Base-by-base conservation (phyloP, 345 rosid species). In the Eucalyptus sp. region DNA sequence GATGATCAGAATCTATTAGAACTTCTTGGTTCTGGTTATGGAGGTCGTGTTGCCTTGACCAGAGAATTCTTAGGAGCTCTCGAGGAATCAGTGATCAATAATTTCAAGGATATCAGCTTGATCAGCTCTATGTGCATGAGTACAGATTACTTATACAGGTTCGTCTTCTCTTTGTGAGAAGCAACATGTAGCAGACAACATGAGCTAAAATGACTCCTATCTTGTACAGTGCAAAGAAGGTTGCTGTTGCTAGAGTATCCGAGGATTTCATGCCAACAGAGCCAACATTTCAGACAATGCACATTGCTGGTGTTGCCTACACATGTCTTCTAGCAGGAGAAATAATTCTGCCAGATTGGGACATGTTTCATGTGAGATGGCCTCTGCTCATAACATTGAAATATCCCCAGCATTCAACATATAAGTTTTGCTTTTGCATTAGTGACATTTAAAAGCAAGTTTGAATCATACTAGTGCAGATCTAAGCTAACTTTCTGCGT, bases 211-310 rank as follows among this genome's bases (percentile, higher is more conserved):
- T 41, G 83, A 76, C 83, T 76, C 83, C 48, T 20, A 18, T 71
- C 27, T 37, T 37, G 46, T 37, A 71, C 94, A 96, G 95, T 88
- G 92, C 94, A 33, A 94, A 90, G 87, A 89, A 27, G 86, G 93
- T 94, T 64, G 93, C 94, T 2, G 93, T 91, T 18, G 94, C 93
- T 44, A 96, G 98, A 88, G 95, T 95, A 88, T 93, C 96, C 1
- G 96, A 95, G 50, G 96, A 95, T 92, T 95, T 94, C 91, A 93
- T 92, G 95, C 97, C 97, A 41, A 91, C 93, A 89, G 93, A 93
- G 84, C 95, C 94, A 31, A 89, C 93, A 49, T 89, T 93, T 10
- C 97, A 95, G 93, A 95, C 95, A 6, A 81, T 92, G 86, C 96
- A 96, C 89, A 46, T 96, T 37, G 95, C 96, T 17, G 88, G 96